phyloP scores from a whole-genome alignment of 148 eudicot genomes.

The Heliosperma pusillum region DNA sequence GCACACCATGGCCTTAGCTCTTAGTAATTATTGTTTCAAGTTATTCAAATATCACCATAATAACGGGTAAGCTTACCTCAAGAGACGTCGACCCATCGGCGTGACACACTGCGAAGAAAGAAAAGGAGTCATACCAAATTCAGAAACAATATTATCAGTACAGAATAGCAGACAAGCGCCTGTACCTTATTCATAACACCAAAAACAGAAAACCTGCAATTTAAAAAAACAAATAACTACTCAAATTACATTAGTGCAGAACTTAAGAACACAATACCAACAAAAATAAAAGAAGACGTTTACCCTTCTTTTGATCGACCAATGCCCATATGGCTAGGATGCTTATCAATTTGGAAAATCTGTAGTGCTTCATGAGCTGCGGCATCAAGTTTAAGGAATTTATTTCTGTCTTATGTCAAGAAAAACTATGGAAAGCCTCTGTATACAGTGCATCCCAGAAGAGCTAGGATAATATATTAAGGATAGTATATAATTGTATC shows the following conservation, averaged over 20 bases:
- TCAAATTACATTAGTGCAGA: slow-evolving; percentile 12
- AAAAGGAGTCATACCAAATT: slow-evolving; percentile 25
- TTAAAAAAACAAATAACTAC: not conserved
- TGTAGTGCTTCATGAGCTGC: slow-evolving; percentile 92
- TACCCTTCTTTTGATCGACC: slow-evolving; percentile 99
- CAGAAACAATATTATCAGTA: slow-evolving; percentile 9
- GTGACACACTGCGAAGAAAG: slow-evolving; percentile 73
- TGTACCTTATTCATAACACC: slow-evolving; percentile 98
- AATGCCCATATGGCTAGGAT: slow-evolving; percentile 99
- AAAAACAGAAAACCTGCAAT: slow-evolving; percentile 88
- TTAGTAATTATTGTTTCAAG: not conserved
- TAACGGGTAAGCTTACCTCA: slow-evolving; percentile 49
- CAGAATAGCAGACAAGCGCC: not conserved
- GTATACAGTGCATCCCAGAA: not conserved
- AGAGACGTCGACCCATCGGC: slow-evolving; percentile 88
- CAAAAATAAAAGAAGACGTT: slow-evolving; percentile 21
- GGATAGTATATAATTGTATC: not conserved
- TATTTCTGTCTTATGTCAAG: slow-evolving; percentile 57
- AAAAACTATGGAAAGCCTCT: slow-evolving; percentile 19
- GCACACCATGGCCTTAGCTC: slow-evolving; percentile 20
- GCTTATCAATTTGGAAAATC: slow-evolving; percentile 92
- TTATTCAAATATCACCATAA: slow-evolving; percentile 8
- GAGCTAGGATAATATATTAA: not conserved
- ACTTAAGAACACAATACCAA: slow-evolving; percentile 11
- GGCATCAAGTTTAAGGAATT: slow-evolving; percentile 89